phyloP scores from a whole-genome alignment of 2,329 filamentous ascomycete species.

The Biscogniauxia sp. region DNA sequence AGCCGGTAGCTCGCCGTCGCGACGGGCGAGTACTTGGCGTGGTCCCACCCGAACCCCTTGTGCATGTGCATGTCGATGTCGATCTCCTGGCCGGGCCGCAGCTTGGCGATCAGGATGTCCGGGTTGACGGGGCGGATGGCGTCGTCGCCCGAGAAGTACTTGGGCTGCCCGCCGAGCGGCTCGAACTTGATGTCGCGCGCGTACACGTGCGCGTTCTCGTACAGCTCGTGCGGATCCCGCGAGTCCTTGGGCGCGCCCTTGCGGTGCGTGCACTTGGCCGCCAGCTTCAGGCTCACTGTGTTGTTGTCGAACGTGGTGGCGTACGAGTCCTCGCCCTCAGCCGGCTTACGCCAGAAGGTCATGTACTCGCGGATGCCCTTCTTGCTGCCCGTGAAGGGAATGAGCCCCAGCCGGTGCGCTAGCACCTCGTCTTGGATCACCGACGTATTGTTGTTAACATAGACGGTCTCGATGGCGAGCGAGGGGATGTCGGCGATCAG shows the following conservation, averaged over 20 bases:
- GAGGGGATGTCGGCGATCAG: constrained; percentile 92
- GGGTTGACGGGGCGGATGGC: constrained; percentile 79
- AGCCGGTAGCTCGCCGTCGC: constrained; percentile 92
- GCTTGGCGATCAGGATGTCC: constrained; percentile 89
- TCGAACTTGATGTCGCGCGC: constrained; percentile 74
- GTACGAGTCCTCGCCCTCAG: constrained; percentile 58
- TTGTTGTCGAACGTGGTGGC: constrained; percentile 74
- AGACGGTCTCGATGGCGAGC: constrained; percentile 90
- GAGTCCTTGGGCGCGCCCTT: constrained; percentile 67
- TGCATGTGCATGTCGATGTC: constrained; percentile 88
- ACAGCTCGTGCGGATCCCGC: constrained; percentile 79
- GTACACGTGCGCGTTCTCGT: constrained; percentile 81
- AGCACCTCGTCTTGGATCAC: constrained; percentile 98
- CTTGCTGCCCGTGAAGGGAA: constrained; percentile 79
- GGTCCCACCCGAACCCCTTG: constrained; percentile 90
- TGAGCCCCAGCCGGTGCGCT: constrained; percentile 81
- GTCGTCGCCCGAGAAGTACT: constrained; percentile 66
- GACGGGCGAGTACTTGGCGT: constrained; percentile 96
- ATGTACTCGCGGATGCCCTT: constrained; percentile 75
- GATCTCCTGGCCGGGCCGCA: constrained; percentile 86
- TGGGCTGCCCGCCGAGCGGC: constrained; percentile 69
- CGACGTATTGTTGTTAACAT: constrained; percentile 92
- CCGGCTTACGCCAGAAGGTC: constrained; percentile 75
- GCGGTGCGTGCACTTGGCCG: constrained; percentile 79
- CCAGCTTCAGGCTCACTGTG: constrained; percentile 75